These are phyloP conservation scores for Flaveria sonorensis DNA, from an alignment of 129 eudicot genomes.

Conservation along the genomic window DNA sequence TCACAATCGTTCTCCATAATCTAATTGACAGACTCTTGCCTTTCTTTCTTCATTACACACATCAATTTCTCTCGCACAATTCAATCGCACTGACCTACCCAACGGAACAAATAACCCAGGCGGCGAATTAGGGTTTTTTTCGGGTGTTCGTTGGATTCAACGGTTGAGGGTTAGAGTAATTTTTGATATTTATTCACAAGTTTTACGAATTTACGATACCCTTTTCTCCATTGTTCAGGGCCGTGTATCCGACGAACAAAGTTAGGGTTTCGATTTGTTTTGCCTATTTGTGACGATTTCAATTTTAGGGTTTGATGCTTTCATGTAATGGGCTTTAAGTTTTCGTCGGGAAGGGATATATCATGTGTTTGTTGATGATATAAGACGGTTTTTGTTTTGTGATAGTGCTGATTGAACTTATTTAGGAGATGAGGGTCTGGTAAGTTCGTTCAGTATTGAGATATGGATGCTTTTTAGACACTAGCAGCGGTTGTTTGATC, in stretches of 20 bases:
- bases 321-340: conserved; percentile 31
- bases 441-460: conserved; percentile 29
- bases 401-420: conserved; percentile 31
- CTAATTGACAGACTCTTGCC: conserved; percentile 25
- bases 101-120: too few species aligned
- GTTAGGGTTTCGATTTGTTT: conserved; percentile 36
- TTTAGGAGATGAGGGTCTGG: conserved; percentile 40
- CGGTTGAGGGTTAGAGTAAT: conserved; percentile 23
- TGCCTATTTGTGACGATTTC: background rate
- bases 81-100: conserved; percentile 21
- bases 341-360: conserved; percentile 30
- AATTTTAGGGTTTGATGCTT: conserved; percentile 52
- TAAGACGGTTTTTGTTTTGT: conserved; percentile 23
- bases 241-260: conserved; percentile 22
- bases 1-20: conserved; percentile 7
- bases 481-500: background rate
- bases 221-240: conserved; percentile 1
- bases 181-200: conserved; percentile 1
- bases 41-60: background rate
- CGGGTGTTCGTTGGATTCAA: conserved; percentile 13
- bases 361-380: conserved; percentile 27
- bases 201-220: conserved; percentile 13
- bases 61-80: conserved; percentile 19
- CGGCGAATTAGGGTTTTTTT: conserved; percentile 39
- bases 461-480: conserved; percentile 25